Percentiles rank a stretch among this genome's conserved stretches.
Evolutionary conservation across 768 basidiomycete species (phyloP).

Genomic region (Polyporus arcularius): DNA sequence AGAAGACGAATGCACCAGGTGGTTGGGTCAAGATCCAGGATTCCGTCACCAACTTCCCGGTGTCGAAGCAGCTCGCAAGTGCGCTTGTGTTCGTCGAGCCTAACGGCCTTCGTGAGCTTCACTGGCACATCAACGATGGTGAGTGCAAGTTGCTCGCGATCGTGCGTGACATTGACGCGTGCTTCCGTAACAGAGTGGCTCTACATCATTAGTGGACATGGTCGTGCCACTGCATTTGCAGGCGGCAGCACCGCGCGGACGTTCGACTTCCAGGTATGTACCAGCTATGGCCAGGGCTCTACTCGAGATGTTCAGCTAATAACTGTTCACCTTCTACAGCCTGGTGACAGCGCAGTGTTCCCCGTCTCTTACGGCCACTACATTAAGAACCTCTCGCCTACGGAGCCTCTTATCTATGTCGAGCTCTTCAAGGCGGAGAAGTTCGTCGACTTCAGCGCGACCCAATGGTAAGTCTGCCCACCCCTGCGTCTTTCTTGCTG

Average conservation of each 20-base stretch:
- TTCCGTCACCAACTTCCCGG: conserved; percentile 27
- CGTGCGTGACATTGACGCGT: too few relatives aligned
- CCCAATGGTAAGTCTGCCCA: conserved; percentile 19
- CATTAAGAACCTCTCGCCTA: conserved; percentile 28
- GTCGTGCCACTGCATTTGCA: conserved; percentile 28
- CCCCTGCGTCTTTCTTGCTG: neutral
- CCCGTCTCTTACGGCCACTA: conserved; percentile 27
- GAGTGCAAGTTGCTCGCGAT: neutral
- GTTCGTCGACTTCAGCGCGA: conserved; percentile 29
- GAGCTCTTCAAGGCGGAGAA: conserved; percentile 29
- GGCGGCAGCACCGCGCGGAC: conserved; percentile 25
- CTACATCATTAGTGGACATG: conserved; percentile 27
- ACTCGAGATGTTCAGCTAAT: neutral
- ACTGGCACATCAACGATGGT: conserved; percentile 30
- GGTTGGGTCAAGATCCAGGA: conserved; percentile 32
- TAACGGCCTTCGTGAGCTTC: conserved; percentile 28
- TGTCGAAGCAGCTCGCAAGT: conserved; percentile 23
- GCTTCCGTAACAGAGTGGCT: conserved; percentile 19
- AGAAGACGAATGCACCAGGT: conserved; percentile 24
- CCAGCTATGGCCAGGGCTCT: neutral
- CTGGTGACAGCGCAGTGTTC: conserved; percentile 28
- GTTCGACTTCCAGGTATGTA: conserved; percentile 26
- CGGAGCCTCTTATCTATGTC: conserved; percentile 29
- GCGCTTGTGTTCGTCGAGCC: conserved; percentile 29
- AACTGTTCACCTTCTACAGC: neutral